Evolutionary conservation across 2,329 filamentous ascomycete species (phyloP).

Genomic region (Lasiodiplodia theobromae): DNA sequence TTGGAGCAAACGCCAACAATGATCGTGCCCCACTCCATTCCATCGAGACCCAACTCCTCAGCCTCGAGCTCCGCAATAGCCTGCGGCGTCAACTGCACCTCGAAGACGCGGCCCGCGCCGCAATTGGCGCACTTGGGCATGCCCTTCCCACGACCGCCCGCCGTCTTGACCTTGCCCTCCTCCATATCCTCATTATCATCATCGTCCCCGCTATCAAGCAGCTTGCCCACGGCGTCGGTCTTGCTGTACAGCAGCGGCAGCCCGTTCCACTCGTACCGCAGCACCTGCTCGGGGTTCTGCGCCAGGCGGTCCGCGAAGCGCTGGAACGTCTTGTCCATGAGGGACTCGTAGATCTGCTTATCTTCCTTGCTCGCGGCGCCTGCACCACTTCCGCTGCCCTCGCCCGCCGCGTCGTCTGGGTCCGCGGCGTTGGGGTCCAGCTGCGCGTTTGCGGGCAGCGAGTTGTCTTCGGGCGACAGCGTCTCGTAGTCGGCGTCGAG

Average conservation of each 20-base stretch:
- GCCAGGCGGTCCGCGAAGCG: constrained; percentile 59
- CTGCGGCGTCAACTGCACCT: constrained; percentile 90
- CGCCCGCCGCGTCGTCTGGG: constrained; percentile 32
- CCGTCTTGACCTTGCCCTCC: constrained; percentile 39
- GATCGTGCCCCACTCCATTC: constrained; percentile 98
- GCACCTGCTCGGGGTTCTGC: constrained; percentile 59
- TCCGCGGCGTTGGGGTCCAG: constrained; percentile 47
- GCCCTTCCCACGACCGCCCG: constrained; percentile 40
- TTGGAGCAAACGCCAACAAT: constrained; percentile 82
- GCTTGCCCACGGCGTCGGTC: constrained; percentile 74
- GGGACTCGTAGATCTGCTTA: constrained; percentile 57
- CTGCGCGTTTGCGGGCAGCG: constrained; percentile 56
- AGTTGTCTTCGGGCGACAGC: constrained; percentile 66
- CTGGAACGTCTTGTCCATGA: constrained; percentile 59
- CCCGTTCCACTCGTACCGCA: constrained; percentile 59
- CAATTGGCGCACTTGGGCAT: constrained; percentile 82
- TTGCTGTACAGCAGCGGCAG: constrained; percentile 77
- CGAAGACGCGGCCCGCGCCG: constrained; percentile 78
- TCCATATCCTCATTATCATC: not conserved
- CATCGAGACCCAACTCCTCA: constrained; percentile 70
- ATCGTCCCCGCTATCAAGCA: constrained; percentile 55
- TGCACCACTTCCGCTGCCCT: constrained; percentile 36
- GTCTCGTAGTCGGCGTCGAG: constrained; percentile 92
- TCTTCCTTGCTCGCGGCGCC: constrained; percentile 50
- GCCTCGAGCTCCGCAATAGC: constrained; percentile 88